Evolutionary conservation across 2,329 filamentous ascomycete genomes (phyloP).

Genomic region (Ophidiomyces ophidiicola): DNA sequence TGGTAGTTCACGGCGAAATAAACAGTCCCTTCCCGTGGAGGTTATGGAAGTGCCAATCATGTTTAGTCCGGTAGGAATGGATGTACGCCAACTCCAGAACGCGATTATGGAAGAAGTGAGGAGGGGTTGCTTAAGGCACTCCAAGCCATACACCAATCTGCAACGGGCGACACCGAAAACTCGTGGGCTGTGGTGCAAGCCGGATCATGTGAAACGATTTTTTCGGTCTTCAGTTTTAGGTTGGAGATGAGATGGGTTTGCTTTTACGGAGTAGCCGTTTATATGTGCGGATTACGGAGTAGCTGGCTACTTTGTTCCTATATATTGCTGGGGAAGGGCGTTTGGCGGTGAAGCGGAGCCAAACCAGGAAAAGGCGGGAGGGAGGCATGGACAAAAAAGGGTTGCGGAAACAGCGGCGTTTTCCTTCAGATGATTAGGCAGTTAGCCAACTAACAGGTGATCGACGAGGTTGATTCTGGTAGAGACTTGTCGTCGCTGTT

Average conservation of each 20-base stretch:
- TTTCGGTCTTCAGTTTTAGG: constrained; percentile 18
- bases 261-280: too few species aligned
- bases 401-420: not conserved
- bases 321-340: constrained; percentile 1
- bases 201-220: constrained; percentile 26
- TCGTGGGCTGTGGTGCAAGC: constrained; percentile 21
- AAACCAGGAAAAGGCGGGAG: not conserved
- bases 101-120: constrained; percentile 20
- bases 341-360: not conserved
- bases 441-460: too few species aligned
- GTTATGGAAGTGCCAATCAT: constrained; percentile 30
- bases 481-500: too few species aligned
- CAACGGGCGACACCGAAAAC: constrained; percentile 20
- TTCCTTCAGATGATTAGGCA: too few species aligned
- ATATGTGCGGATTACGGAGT: not conserved
- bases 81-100: constrained; percentile 18
- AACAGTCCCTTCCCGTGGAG: constrained; percentile 18
- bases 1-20: constrained; percentile 26
- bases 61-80: constrained; percentile 22
- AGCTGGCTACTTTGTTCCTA: not conserved
- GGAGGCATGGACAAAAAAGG: constrained; percentile 4
- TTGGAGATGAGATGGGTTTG: constrained; percentile 12
- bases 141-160: constrained; percentile 15
- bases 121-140: constrained; percentile 13
- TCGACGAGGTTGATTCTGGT: too few species aligned